Conservation (phyloP, 2,329 filamentous ascomycete species). For the Anthostomella pinea region DNA sequence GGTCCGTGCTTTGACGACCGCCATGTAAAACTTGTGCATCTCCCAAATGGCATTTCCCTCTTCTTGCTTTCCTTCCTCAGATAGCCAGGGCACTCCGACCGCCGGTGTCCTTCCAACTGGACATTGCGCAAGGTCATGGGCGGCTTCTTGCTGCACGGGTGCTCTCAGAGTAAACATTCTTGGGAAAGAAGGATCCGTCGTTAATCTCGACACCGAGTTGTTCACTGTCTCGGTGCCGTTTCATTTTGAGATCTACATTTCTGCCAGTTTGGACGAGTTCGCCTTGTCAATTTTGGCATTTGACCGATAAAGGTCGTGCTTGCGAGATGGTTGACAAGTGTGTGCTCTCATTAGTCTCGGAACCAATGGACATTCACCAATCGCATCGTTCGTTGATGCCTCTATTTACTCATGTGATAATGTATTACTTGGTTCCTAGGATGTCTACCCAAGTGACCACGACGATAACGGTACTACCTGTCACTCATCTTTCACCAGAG, state of each 20-base stretch:
- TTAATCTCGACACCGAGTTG: constrained; percentile 36
- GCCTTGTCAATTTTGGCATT: not conserved
- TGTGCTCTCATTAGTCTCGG: not conserved
- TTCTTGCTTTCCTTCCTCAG: constrained; percentile 40
- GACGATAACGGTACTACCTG: too few relatives aligned
- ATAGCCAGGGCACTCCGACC: constrained; percentile 49
- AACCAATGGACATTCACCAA: too few relatives aligned
- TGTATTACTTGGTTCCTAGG: too few relatives aligned
- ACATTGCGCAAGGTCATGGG: constrained; percentile 22
- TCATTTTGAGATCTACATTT: constrained; percentile 38
- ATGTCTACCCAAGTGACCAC: too few relatives aligned
- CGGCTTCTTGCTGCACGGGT: constrained; percentile 25
- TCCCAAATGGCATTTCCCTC: constrained; percentile 6
- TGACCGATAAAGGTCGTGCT: not conserved
- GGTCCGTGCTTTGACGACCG: constrained; percentile 24
- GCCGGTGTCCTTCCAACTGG: constrained; percentile 19
- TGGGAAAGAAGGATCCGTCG: constrained; percentile 37
- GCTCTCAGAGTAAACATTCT: constrained; percentile 33
- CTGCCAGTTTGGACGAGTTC: too few relatives aligned
- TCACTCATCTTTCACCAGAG: too few relatives aligned
- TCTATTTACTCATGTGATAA: too few relatives aligned
- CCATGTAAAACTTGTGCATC: too few relatives aligned
- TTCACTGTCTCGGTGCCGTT: constrained; percentile 33
- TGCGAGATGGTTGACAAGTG: not conserved
- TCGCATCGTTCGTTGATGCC: too few relatives aligned